A percentile compares a stretch with the other conserved stretches of the same genome.
phyloP scores from a whole-genome alignment of 495 filamentous ascomycete genomes.

The Penicillium angulare region DNA sequence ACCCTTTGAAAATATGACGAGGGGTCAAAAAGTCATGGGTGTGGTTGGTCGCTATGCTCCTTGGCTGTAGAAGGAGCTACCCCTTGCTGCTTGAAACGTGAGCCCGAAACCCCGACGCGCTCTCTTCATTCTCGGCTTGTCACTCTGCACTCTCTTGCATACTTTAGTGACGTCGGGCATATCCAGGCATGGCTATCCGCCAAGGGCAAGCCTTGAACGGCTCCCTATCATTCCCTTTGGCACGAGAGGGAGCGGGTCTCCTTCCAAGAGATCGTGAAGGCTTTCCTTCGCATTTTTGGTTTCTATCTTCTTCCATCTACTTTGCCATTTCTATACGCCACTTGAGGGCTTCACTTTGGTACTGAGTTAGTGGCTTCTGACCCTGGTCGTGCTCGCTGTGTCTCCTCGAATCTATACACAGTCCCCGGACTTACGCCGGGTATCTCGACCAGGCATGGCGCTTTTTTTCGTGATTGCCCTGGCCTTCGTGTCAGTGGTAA shows the following conservation, averaged over 20 bases:
- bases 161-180: conserved; percentile 45
- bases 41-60: conserved; percentile 31
- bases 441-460: conserved; percentile 28
- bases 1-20: conserved; percentile 17
- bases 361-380: conserved; percentile 5
- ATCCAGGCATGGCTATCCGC: conserved; percentile 46
- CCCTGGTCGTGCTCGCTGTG: conserved; percentile 18
- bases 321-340: conserved; percentile 10
- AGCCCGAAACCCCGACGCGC: conserved; percentile 19
- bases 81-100: conserved; percentile 46
- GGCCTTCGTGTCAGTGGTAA: conserved; percentile 31
- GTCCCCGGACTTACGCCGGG: conserved; percentile 10
- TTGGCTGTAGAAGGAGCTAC: conserved; percentile 26
- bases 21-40: conserved; percentile 16
- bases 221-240: conserved; percentile 37
- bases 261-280: conserved; percentile 23
- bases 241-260: conserved; percentile 26
- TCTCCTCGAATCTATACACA: conserved; percentile 10
- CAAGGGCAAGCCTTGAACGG: conserved; percentile 38
- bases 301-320: conserved; percentile 17
- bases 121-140: conserved; percentile 26
- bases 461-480: conserved; percentile 29
- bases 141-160: conserved; percentile 37
- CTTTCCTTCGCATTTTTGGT: conserved; percentile 13
- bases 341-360: conserved; percentile 5